Evolutionary conservation across 148 eudicot species (phyloP).

Genomic region (Oxyria digyna): DNA sequence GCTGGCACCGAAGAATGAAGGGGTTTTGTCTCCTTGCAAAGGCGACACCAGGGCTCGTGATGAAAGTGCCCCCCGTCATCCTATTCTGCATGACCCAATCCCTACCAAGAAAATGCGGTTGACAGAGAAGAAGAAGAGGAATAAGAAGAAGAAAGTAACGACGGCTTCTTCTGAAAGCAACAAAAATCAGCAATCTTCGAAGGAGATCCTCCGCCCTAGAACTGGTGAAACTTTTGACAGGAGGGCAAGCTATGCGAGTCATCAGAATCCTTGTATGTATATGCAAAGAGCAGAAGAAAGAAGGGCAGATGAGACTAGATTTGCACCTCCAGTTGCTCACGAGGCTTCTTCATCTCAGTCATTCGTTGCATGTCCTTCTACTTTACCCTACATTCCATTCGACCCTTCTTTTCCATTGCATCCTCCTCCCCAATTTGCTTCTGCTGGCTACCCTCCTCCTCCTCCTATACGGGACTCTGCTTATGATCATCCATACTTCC

Average conservation of each 20-base stretch:
- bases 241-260: neutral
- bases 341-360: neutral
- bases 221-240: neutral
- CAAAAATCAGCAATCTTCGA: neutral
- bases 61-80: neutral
- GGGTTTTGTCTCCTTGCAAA: neutral
- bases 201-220: neutral
- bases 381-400: neutral
- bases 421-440: neutral
- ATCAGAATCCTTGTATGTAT: neutral
- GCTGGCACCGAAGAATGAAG: neutral
- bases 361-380: neutral
- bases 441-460: neutral
- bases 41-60: neutral
- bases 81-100: neutral
- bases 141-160: neutral
- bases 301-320: neutral
- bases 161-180: neutral
- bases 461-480: neutral
- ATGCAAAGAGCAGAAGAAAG: neutral
- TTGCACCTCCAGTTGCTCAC: neutral
- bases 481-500: neutral
- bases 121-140: neutral
- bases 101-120: neutral
- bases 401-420: neutral